These are phyloP conservation scores for Sicyos edulis DNA, from an alignment of 306 rosid genomes.

Conservation along the genomic window DNA sequence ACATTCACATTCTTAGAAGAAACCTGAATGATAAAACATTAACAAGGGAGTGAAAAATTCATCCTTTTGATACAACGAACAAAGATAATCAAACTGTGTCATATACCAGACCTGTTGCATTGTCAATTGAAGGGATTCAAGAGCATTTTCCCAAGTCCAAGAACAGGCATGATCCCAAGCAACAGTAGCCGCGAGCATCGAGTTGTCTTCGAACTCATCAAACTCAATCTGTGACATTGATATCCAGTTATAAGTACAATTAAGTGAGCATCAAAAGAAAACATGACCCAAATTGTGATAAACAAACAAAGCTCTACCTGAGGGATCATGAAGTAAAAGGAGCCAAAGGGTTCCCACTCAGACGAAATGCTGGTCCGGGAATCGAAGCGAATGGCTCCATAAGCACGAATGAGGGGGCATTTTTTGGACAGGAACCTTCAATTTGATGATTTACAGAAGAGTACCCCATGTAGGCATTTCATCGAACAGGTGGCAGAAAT, in stretches of 20 bases:
- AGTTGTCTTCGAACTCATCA: constrained; percentile 76
- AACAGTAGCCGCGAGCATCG: constrained; percentile 71
- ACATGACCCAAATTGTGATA: constrained; percentile 17
- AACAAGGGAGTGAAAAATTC: not conserved
- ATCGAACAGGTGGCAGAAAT: not conserved
- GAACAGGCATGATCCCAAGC: constrained; percentile 87
- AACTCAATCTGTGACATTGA: constrained; percentile 84
- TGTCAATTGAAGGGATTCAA: constrained; percentile 57
- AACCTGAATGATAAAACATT: constrained; percentile 37
- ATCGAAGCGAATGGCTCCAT: constrained; percentile 84
- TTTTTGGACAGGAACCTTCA: constrained; percentile 74
- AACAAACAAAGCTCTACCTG: constrained; percentile 69
- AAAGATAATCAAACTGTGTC: not conserved
- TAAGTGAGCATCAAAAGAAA: constrained; percentile 40
- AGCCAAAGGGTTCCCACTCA: constrained; percentile 80
- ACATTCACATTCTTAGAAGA: constrained; percentile 53
- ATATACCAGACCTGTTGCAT: constrained; percentile 46
- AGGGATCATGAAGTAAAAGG: constrained; percentile 88
- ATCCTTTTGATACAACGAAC: not conserved
- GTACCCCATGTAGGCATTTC: not conserved
- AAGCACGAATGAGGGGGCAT: constrained; percentile 82
- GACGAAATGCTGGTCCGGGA: constrained; percentile 55
- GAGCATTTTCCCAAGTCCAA: constrained; percentile 59
- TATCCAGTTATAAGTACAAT: constrained; percentile 52
- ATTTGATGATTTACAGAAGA: not conserved